Conservation (phyloP, 768 basidiomycete genomes). For the Pulveroboletus ravenelii region DNA sequence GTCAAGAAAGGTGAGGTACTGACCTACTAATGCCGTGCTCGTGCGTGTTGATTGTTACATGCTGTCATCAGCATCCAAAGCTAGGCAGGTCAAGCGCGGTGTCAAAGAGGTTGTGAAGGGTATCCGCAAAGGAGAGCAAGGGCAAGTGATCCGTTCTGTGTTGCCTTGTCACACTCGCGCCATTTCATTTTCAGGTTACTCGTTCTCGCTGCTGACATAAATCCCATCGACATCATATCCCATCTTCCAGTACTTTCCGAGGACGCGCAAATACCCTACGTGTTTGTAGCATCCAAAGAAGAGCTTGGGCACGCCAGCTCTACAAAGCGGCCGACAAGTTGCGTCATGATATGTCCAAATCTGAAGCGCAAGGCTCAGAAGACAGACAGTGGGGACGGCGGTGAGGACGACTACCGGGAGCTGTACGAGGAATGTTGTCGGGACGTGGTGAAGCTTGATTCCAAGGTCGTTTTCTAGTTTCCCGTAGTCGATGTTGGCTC, state of each 20-base stretch:
- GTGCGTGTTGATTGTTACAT: background rate
- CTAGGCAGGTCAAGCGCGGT: constrained; percentile 92
- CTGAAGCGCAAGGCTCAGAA: constrained; percentile 66
- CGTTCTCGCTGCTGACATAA: constrained; percentile 93
- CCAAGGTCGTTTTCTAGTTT: constrained; percentile 57
- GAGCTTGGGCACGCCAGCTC: constrained; percentile 93
- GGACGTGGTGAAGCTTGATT: constrained; percentile 82
- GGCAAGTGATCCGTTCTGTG: constrained; percentile 46
- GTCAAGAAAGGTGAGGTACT: constrained; percentile 74
- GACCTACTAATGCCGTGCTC: background rate
- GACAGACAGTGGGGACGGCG: constrained; percentile 57
- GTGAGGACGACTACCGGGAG: constrained; percentile 83
- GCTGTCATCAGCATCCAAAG: constrained; percentile 70
- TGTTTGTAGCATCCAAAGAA: constrained; percentile 89
- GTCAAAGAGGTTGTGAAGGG: constrained; percentile 99
- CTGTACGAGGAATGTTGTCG: constrained; percentile 79
- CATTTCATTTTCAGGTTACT: constrained; percentile 54
- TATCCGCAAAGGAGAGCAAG: constrained; percentile 95
- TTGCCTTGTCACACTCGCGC: constrained; percentile 1
- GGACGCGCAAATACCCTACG: constrained; percentile 86
- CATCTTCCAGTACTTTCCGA: constrained; percentile 93
- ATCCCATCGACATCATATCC: constrained; percentile 96
- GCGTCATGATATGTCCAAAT: constrained; percentile 89
- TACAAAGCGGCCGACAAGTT: constrained; percentile 97
- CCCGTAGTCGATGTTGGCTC: background rate